Evolutionary conservation across 179 eudicot species (phyloP), one percentile per base, ranked within the genome.

Genomic region (Carnegiea gigantea): DNA sequence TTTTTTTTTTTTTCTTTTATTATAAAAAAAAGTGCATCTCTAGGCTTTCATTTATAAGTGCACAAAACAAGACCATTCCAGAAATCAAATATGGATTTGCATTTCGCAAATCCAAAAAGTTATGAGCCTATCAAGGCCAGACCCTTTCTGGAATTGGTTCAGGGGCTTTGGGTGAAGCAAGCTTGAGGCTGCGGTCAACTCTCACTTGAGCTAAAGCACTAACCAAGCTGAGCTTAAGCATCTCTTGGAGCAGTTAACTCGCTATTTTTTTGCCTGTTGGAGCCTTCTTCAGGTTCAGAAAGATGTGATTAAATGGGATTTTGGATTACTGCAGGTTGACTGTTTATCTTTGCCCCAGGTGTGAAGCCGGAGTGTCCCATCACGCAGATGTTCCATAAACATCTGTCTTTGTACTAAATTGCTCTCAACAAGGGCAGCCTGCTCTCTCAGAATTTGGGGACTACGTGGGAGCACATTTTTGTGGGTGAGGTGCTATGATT

Each of bases 281-380:
- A 54, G 21, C 60, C n/a, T 17, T 54, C 2, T 15, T 17, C n/a
- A 5, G 60, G 60, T 54, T 54, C n/a, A 14, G 60, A 54, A 54
- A 54, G 57, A 51, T 51, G 21, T 4, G 28, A 18, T 59, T 46
- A 6, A n/a, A 44, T 10, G 13, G 8, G 30, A 54, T 54, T 54
- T n/a, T 21, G 30, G 26, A 70, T 30, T 54, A 24, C 30, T 24
- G 38, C 28, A 65, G 15, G 36, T 5, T 28, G 24, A 64, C 36
- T 11, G 14, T 68, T 24, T 9, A 24, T 44, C 51, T 70, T 70
- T 48, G 51, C 38, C 44, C 9, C 65, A 79, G 81, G 79, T 78
- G 14, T 64, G 54, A 43, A 62, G 73, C 51, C 23, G 24, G 30
- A 70, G 43, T 12, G 20, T 24, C 54, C 46, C 5, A 44, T 48